Conservation (phyloP, 176 grass and related monocot species). For the Metroxylon sagu region DNA sequence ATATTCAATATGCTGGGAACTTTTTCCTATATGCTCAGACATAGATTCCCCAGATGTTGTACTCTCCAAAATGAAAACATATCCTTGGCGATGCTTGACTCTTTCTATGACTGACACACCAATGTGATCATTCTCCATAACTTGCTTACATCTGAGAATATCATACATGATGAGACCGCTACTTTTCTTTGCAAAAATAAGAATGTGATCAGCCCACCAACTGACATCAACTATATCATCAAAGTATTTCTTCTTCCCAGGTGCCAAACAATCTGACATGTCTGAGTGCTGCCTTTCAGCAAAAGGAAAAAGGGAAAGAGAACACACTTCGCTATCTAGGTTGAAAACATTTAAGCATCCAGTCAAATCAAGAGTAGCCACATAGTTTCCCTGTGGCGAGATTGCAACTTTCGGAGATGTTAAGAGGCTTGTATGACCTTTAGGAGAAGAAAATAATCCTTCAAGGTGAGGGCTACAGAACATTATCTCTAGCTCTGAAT, state of each 20-base stretch:
- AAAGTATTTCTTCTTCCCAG: conserved; percentile 22
- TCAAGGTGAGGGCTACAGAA: conserved; percentile 35
- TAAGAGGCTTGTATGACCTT: conserved; percentile 30
- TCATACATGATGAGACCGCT: conserved; percentile 62
- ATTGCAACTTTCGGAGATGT: conserved; percentile 72
- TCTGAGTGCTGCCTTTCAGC: not conserved
- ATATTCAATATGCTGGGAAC: not conserved
- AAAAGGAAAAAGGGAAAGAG: conserved; percentile 45
- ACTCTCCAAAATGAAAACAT: conserved; percentile 72
- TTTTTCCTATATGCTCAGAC: conserved; percentile 22
- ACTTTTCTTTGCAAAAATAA: conserved; percentile 44
- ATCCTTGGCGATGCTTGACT: conserved; percentile 43
- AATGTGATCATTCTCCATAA: conserved; percentile 51
- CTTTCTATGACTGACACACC: conserved; percentile 61
- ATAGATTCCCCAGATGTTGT: conserved; percentile 23
- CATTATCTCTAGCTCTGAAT: conserved; percentile 42
- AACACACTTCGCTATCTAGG: conserved; percentile 27
- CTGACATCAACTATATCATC: conserved; percentile 59
- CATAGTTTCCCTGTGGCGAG: conserved; percentile 61
- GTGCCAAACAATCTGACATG: not conserved
- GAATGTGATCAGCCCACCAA: conserved; percentile 92
- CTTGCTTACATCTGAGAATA: conserved; percentile 32
- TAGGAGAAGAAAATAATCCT: conserved; percentile 52
- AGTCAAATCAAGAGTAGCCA: conserved; percentile 72
- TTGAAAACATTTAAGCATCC: conserved; percentile 59